These are phyloP conservation scores for Dactylonectria estremocensis DNA, from an alignment of 2,329 filamentous ascomycete species.

Conservation along the genomic window DNA sequence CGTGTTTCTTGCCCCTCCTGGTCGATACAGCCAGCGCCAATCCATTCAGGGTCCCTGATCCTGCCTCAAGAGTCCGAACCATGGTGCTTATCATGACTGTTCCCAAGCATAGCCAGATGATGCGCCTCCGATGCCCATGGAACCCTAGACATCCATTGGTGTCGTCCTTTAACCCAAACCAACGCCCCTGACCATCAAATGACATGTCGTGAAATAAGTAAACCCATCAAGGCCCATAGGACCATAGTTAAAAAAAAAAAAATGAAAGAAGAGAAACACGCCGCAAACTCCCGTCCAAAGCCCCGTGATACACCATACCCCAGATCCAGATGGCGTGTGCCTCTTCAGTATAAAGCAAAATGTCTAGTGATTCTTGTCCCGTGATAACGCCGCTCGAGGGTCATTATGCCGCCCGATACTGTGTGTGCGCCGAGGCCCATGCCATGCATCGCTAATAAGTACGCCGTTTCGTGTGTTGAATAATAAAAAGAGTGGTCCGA, in stretches of 20 bases:
- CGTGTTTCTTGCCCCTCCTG: constrained; percentile 17
- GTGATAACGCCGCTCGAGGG: constrained; percentile 38
- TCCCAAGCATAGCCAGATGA: constrained; percentile 4
- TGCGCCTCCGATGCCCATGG: constrained; percentile 12
- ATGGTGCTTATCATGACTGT: constrained; percentile 1
- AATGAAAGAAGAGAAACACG: constrained; percentile 18
- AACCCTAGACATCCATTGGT: background rate
- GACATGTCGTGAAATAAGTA: background rate
- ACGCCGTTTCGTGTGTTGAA: constrained; percentile 6
- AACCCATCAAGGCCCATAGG: background rate
- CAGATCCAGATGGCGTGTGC: constrained; percentile 32
- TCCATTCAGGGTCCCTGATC: constrained; percentile 18
- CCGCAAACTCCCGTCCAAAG: constrained; percentile 26
- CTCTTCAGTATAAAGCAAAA: constrained; percentile 40
- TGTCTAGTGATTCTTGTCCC: constrained; percentile 25
- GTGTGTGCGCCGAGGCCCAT: constrained; percentile 23
- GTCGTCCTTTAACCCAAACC: constrained; percentile 1
- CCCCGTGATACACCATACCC: constrained; percentile 19
- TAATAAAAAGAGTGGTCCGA: constrained; percentile 11
- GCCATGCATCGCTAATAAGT: constrained; percentile 25
- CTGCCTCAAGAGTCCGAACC: constrained; percentile 3
- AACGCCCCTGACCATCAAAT: constrained; percentile 15
- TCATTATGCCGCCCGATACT: constrained; percentile 24
- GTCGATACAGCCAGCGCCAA: constrained; percentile 32
- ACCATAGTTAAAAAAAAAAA: background rate